These are phyloP conservation scores for Cryphonectria parasitica DNA, from an alignment of 2,329 filamentous ascomycete species.

Conservation along the genomic window DNA sequence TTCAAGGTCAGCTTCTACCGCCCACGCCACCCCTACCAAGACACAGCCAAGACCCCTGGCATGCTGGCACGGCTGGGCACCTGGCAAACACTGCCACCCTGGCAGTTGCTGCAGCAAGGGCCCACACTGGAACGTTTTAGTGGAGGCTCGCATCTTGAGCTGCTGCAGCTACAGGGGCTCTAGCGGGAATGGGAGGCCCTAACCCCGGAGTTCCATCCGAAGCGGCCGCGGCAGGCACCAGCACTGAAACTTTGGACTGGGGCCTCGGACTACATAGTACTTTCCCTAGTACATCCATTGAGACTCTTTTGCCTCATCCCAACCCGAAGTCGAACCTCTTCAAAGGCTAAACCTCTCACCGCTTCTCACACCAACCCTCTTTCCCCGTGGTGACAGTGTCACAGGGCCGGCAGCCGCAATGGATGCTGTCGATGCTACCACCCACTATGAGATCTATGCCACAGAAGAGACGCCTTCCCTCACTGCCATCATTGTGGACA, in stretches of 20 bases:
- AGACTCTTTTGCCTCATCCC: neutral
- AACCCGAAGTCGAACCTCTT: neutral
- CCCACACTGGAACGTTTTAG: conserved; percentile 12
- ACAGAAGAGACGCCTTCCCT: conserved; percentile 73
- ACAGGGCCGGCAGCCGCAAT: conserved; percentile 42
- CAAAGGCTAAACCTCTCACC: neutral
- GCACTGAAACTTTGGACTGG: neutral
- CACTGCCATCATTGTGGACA: conserved; percentile 89
- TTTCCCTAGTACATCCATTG: neutral
- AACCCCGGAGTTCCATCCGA: neutral
- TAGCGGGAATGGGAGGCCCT: neutral
- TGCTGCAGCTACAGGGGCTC: conserved; percentile 9
- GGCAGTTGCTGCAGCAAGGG: neutral
- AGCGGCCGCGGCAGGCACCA: conserved; percentile 4
- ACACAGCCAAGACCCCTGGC: neutral
- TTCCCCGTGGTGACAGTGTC: conserved; percentile 10
- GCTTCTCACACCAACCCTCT: neutral
- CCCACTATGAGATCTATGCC: conserved; percentile 61
- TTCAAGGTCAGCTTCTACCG: neutral
- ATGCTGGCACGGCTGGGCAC: neutral
- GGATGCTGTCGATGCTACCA: conserved; percentile 61
- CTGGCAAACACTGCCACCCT: neutral
- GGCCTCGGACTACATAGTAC: neutral
- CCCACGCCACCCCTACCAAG: neutral
- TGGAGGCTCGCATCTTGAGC: conserved; percentile 5